Evolutionary conservation across 257 asterid species (phyloP).

Genomic region (Nicotiana obtusifolia): DNA sequence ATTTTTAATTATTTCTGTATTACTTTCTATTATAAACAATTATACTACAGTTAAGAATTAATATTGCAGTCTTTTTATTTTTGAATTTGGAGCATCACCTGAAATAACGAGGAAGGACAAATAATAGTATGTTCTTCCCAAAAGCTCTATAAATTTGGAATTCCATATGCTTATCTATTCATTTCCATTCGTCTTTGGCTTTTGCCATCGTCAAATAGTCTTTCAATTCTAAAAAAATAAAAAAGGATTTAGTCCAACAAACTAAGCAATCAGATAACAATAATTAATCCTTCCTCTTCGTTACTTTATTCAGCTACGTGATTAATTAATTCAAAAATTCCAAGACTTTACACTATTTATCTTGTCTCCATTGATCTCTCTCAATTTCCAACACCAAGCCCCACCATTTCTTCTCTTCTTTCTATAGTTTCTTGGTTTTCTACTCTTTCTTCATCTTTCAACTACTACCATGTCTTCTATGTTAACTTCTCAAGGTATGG

Average conservation of each 20-base stretch:
- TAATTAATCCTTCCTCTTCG: not conserved
- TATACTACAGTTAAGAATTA: not conserved
- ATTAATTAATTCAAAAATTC: not conserved
- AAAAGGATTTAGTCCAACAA: not conserved
- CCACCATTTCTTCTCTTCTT: not conserved
- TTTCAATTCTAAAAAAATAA: not conserved
- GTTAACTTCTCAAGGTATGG: constrained; percentile 58
- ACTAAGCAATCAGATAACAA: not conserved
- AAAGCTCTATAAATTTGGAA: not conserved
- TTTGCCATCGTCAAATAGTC: not conserved
- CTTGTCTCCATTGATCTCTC: not conserved
- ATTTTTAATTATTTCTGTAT: not conserved
- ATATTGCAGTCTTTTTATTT: not conserved
- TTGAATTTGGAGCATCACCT: not conserved
- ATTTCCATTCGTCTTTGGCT: not conserved
- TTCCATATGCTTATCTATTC: not conserved
- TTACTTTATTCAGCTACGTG: constrained; percentile 2
- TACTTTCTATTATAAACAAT: not conserved
- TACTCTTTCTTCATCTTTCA: not conserved
- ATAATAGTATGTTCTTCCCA: not conserved
- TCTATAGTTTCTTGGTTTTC: not conserved
- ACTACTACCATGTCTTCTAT: constrained; percentile 23
- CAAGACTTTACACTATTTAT: not conserved
- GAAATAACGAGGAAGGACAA: not conserved
- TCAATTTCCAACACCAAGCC: not conserved